Conservation (phyloP, 1,284 basidiomycete genomes). For the Cryptococcus amylolentus region DNA sequence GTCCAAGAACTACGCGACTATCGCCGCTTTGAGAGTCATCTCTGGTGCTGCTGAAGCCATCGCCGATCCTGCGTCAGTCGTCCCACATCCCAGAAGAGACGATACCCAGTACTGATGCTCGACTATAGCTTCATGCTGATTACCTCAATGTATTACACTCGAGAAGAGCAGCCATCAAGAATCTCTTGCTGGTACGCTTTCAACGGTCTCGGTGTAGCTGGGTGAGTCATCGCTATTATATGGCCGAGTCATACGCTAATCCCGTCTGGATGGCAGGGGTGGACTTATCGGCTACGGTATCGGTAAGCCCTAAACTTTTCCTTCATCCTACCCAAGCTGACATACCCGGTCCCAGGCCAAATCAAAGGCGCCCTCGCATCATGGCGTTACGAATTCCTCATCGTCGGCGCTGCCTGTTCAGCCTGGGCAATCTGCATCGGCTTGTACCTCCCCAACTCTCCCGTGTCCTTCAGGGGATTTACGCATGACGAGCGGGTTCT, state of each 20-base stretch:
- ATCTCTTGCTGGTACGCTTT: conserved; percentile 47
- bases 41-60: conserved; percentile 53
- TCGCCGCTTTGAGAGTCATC: conserved; percentile 52
- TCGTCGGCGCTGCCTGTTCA: conserved; percentile 45
- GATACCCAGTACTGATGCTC: neutral
- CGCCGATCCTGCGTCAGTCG: conserved; percentile 41
- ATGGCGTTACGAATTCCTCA: conserved; percentile 50
- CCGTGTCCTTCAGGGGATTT: conserved; percentile 41
- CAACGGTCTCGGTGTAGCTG: conserved; percentile 48
- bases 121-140: conserved; percentile 31
- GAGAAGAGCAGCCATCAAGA: conserved; percentile 45
- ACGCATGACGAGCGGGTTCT: conserved; percentile 48
- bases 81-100: neutral
- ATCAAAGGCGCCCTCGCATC: conserved; percentile 45
- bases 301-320: conserved; percentile 4
- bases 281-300: conserved; percentile 17
- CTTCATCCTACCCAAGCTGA: neutral
- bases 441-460: conserved; percentile 46
- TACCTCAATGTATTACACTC: conserved; percentile 45
- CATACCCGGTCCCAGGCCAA: conserved; percentile 25
- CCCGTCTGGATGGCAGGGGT: conserved; percentile 23
- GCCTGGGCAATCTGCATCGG: conserved; percentile 41
- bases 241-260: too few species aligned
- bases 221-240: neutral
- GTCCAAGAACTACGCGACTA: conserved; percentile 49